Conservation (phyloP, 768 basidiomycete genomes). For the Termitomyces sp. region DNA sequence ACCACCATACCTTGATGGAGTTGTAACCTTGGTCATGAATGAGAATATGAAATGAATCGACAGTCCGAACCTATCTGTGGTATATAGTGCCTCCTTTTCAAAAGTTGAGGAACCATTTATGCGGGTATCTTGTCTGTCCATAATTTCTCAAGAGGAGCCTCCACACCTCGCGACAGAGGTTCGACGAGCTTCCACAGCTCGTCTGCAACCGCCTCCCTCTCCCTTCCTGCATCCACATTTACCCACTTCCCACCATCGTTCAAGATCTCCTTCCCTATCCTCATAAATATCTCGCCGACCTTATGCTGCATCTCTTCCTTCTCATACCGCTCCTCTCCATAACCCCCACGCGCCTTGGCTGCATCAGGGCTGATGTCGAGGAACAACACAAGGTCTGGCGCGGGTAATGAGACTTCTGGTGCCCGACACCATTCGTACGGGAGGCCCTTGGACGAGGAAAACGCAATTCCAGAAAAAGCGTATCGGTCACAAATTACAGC, state of each 20-base stretch:
- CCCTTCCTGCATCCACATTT: constrained; percentile 52
- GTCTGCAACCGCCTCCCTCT: constrained; percentile 42
- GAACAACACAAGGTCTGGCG: constrained; percentile 86
- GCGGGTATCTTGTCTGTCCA: constrained; percentile 34
- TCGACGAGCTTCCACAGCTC: constrained; percentile 52
- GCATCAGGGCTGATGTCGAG: constrained; percentile 73
- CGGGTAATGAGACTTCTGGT: constrained; percentile 84
- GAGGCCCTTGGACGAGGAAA: constrained; percentile 67
- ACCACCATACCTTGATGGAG: not conserved
- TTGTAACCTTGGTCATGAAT: not conserved
- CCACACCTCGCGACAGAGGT: constrained; percentile 34
- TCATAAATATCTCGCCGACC: constrained; percentile 56
- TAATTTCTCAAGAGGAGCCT: constrained; percentile 39
- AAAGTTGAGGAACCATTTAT: not conserved
- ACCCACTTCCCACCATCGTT: constrained; percentile 38
- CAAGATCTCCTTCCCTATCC: constrained; percentile 49
- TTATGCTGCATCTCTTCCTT: constrained; percentile 66
- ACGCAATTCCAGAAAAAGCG: constrained; percentile 94
- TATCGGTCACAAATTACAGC: constrained; percentile 89
- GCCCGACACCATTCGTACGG: constrained; percentile 79
- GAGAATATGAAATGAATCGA: not conserved
- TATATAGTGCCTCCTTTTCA: not conserved
- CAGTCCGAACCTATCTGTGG: not conserved
- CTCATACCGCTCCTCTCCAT: constrained; percentile 87
- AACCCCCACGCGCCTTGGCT: constrained; percentile 69